phyloP scores from a whole-genome alignment of 1,139 yeast species.

The Pichia sp. region DNA sequence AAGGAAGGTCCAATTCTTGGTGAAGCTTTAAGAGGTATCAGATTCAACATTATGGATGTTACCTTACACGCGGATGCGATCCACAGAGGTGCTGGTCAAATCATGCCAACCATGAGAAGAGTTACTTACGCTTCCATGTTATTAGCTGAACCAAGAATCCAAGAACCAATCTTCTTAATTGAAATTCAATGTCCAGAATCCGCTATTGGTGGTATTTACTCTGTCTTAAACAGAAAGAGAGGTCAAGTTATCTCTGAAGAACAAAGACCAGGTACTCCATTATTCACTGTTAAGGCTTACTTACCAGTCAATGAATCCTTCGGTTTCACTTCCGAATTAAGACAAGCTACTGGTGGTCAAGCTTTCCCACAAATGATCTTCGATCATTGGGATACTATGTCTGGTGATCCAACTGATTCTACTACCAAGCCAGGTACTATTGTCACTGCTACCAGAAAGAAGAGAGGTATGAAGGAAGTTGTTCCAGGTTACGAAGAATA shows the following conservation, averaged over 20 bases:
- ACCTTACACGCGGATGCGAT: constrained; percentile 99
- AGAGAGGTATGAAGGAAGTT: constrained; percentile 94
- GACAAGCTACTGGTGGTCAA: constrained; percentile 99
- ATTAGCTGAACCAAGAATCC: constrained; percentile 98
- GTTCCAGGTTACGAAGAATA: constrained; percentile 99
- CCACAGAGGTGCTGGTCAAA: constrained; percentile 99
- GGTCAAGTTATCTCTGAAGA: constrained; percentile 99
- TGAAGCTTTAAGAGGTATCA: constrained; percentile 92
- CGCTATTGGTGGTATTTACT: constrained; percentile 99
- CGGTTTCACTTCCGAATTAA: constrained; percentile 99
- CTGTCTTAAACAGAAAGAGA: constrained; percentile 99
- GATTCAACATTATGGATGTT: constrained; percentile 98
- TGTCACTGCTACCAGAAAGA: constrained; percentile 85
- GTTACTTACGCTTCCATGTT: constrained; percentile 97
- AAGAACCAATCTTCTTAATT: constrained; percentile 98
- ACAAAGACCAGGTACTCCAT: constrained; percentile 99
- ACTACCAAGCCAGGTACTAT: constrained; percentile 91
- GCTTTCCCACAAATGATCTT: constrained; percentile 99
- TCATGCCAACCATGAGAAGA: constrained; percentile 99
- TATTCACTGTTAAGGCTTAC: constrained; percentile 98
- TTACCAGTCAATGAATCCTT: constrained; percentile 99
- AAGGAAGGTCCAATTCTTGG: constrained; percentile 99
- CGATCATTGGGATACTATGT: constrained; percentile 93
- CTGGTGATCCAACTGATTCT: constrained; percentile 91
- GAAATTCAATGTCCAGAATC: constrained; percentile 99